Evolutionary conservation across 148 eudicot genomes (phyloP).

Genomic region (Linanthus parryae): DNA sequence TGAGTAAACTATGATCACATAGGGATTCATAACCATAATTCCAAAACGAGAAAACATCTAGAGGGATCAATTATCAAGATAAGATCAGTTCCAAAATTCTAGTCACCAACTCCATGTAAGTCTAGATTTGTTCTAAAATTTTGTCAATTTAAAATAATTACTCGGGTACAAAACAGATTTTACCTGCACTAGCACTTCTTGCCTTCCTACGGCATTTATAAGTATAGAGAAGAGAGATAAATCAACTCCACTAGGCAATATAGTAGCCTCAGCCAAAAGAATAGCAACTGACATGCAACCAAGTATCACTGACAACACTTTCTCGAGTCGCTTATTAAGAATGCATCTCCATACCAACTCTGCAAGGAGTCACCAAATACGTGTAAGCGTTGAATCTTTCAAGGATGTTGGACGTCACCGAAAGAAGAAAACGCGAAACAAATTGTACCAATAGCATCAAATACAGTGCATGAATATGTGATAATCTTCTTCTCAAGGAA

Average conservation of each 20-base stretch:
- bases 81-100: too few species aligned
- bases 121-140: too few species aligned
- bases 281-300: conserved; percentile 92
- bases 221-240: conserved; percentile 84
- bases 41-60: too few species aligned
- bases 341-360: conserved; percentile 86
- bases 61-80: too few species aligned
- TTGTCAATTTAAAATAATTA: too few species aligned
- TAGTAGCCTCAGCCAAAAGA: conserved; percentile 92
- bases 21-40: too few species aligned
- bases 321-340: conserved; percentile 58
- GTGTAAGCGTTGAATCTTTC: neutral
- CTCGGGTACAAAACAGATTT: neutral
- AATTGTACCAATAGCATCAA: conserved; percentile 1
- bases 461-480: too few species aligned
- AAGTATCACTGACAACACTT: conserved; percentile 56
- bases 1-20: too few species aligned
- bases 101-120: too few species aligned
- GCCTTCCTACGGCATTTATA: conserved; percentile 52
- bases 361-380: conserved; percentile 22
- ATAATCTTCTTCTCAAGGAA: too few species aligned
- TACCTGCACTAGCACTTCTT: conserved; percentile 86
- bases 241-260: conserved; percentile 70
- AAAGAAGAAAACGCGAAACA: neutral
- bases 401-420: neutral